A percentile compares a stretch with the other conserved stretches of the same genome.
Evolutionary conservation across 306 rosid species (phyloP).

Genomic region (Albizia julibrissin): DNA sequence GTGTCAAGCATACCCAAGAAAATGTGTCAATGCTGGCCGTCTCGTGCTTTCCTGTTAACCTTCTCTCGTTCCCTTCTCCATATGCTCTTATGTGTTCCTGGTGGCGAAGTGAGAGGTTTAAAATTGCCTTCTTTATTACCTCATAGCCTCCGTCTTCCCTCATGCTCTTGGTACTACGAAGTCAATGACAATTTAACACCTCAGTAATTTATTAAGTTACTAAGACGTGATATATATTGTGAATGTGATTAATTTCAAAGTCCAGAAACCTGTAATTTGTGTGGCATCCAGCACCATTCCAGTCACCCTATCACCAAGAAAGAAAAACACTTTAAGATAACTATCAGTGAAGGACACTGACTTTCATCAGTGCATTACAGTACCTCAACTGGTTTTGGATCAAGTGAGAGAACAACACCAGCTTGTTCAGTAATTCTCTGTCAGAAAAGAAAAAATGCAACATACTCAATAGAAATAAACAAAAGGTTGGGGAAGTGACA

Average conservation of each 20-base stretch:
- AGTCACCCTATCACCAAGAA: conserved; percentile 76
- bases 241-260: conserved; percentile 9
- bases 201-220: conserved; percentile 12
- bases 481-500: background rate
- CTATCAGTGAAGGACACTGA: background rate
- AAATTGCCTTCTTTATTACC: conserved; percentile 88
- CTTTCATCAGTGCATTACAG: background rate
- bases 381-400: conserved; percentile 99
- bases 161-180: conserved; percentile 92
- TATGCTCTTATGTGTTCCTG: conserved; percentile 81
- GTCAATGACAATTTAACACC: conserved; percentile 27
- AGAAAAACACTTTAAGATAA: conserved; percentile 13
- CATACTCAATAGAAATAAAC: conserved; percentile 19
- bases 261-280: conserved; percentile 84
- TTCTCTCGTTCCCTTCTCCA: conserved; percentile 98
- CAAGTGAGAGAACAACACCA: conserved; percentile 93
- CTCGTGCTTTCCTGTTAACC: conserved; percentile 98
- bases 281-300: conserved; percentile 99
- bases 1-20: conserved; percentile 77
- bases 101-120: conserved; percentile 96
- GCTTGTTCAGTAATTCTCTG: conserved; percentile 99
- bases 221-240: conserved; percentile 4
- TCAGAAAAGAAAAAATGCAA: conserved; percentile 27
- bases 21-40: conserved; percentile 83
- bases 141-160: conserved; percentile 96